phyloP scores from a whole-genome alignment of 192 early-diverging fungal species.

The Coemansia reversa region DNA sequence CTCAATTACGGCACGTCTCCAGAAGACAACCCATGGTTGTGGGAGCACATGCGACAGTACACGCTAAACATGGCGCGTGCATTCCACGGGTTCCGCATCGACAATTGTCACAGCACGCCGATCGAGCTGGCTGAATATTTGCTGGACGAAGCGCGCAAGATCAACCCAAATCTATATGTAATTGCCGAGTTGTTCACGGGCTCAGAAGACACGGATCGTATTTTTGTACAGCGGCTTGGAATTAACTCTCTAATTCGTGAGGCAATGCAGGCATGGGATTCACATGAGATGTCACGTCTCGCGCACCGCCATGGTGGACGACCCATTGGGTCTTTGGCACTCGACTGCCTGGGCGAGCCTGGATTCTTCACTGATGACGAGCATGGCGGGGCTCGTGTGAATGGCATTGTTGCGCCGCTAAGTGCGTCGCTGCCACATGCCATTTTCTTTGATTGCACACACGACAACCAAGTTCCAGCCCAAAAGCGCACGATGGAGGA shows the following conservation, averaged over 20 bases:
- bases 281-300: conserved; percentile 83
- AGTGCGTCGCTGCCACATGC: conserved; percentile 84
- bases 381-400: conserved; percentile 44
- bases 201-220: conserved; percentile 87
- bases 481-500: conserved; percentile 90
- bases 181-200: conserved; percentile 99
- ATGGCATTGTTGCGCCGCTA: conserved; percentile 66
- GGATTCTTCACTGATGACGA: conserved; percentile 47
- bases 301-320: conserved; percentile 91
- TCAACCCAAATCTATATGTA: conserved; percentile 92
- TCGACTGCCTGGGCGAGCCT: conserved; percentile 61
- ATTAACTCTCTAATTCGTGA: conserved; percentile 97
- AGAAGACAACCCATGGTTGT: conserved; percentile 92
- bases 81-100: conserved; percentile 97
- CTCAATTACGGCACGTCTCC: conserved; percentile 85
- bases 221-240: conserved; percentile 89
- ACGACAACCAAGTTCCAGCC: conserved; percentile 96
- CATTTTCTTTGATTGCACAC: conserved; percentile 98
- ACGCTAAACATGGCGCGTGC: conserved; percentile 82
- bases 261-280: conserved; percentile 97
- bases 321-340: conserved; percentile 83
- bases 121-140: conserved; percentile 91
- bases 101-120: conserved; percentile 99
- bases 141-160: conserved; percentile 79
- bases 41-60: conserved; percentile 90